phyloP scores from a whole-genome alignment of 352 stramenopile species.

The Globisporangium cylindrosporum region DNA sequence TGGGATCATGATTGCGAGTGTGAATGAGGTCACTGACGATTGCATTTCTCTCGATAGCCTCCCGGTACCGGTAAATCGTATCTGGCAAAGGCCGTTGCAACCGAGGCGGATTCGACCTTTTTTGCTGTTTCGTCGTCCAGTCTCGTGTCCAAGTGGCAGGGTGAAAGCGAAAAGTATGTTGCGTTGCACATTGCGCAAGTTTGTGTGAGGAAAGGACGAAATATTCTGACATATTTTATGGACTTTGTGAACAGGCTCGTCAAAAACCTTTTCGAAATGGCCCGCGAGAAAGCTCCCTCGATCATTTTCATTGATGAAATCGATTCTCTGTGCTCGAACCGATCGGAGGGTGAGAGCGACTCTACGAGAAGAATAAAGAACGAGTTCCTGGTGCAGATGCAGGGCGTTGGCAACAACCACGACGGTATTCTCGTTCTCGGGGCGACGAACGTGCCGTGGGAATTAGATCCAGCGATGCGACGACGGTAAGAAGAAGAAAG shows the following conservation, averaged over 20 bases:
- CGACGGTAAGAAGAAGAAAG: slow-evolving; percentile 44
- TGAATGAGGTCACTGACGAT: not conserved
- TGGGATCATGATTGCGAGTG: not conserved
- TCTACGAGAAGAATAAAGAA: slow-evolving; percentile 96
- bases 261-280: slow-evolving; percentile 98
- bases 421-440: slow-evolving; percentile 94
- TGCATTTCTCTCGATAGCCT: slow-evolving; percentile 32
- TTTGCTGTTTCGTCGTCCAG: slow-evolving; percentile 98
- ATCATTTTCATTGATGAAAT: slow-evolving; percentile 99
- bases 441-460: slow-evolving; percentile 98
- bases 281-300: slow-evolving; percentile 89
- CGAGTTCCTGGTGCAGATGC: slow-evolving; percentile 98
- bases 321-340: slow-evolving; percentile 92
- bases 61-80: slow-evolving; percentile 95
- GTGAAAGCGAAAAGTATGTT: slow-evolving; percentile 91
- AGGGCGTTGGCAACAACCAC: slow-evolving; percentile 92
- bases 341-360: slow-evolving; percentile 94
- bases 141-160: slow-evolving; percentile 98
- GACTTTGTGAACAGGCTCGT: slow-evolving; percentile 75
- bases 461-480: slow-evolving; percentile 96
- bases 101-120: slow-evolving; percentile 97
- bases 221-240: not conserved
- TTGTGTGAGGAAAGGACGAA: slow-evolving; percentile 2
- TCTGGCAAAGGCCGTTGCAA: slow-evolving; percentile 97
- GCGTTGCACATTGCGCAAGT: not conserved